phyloP scores from a whole-genome alignment of 768 basidiomycete genomes.

The Hirschioporus abietinus region DNA sequence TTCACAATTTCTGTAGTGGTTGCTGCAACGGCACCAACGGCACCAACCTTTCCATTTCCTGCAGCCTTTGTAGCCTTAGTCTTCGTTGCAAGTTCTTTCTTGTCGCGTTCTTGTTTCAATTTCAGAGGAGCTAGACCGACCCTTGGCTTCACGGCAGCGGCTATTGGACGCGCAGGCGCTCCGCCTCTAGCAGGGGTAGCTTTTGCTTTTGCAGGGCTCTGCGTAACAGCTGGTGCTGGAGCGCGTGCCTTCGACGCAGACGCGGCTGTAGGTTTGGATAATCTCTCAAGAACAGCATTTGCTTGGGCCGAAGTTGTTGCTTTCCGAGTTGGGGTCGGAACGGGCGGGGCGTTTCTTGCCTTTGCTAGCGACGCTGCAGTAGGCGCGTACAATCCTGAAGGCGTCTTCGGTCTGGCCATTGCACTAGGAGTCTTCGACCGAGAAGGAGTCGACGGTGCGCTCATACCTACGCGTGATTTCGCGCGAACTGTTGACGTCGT shows the following conservation, averaged over 20 bases:
- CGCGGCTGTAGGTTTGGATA: slow-evolving; percentile 81
- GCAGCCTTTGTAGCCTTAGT: slow-evolving; percentile 22
- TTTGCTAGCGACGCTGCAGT: slow-evolving; percentile 79
- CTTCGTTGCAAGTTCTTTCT: slow-evolving; percentile 13
- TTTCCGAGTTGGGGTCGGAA: slow-evolving; percentile 50
- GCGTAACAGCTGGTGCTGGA: slow-evolving; percentile 20
- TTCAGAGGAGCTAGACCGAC: background rate
- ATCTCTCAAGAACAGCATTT: slow-evolving; percentile 49
- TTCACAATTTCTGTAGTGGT: slow-evolving; percentile 20
- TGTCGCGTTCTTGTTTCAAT: background rate
- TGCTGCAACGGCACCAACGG: slow-evolving; percentile 17
- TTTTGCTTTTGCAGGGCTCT: slow-evolving; percentile 10
- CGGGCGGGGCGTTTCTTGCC: slow-evolving; percentile 47
- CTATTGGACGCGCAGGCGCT: slow-evolving; percentile 19
- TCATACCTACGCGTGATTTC: slow-evolving; percentile 5
- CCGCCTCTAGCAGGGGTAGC: slow-evolving; percentile 19
- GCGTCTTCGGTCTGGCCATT: slow-evolving; percentile 50
- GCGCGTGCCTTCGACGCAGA: slow-evolving; percentile 58
- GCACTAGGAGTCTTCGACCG: slow-evolving; percentile 32
- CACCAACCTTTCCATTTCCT: slow-evolving; percentile 22
- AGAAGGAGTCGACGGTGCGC: slow-evolving; percentile 19
- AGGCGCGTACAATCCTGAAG: slow-evolving; percentile 71
- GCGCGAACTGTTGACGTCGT: slow-evolving; percentile 21
- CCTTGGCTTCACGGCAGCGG: slow-evolving; percentile 17
- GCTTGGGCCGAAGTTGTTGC: slow-evolving; percentile 37